Evolutionary conservation across 768 basidiomycete genomes (phyloP).

Genomic region (Holtermanniella nyarrowii): DNA sequence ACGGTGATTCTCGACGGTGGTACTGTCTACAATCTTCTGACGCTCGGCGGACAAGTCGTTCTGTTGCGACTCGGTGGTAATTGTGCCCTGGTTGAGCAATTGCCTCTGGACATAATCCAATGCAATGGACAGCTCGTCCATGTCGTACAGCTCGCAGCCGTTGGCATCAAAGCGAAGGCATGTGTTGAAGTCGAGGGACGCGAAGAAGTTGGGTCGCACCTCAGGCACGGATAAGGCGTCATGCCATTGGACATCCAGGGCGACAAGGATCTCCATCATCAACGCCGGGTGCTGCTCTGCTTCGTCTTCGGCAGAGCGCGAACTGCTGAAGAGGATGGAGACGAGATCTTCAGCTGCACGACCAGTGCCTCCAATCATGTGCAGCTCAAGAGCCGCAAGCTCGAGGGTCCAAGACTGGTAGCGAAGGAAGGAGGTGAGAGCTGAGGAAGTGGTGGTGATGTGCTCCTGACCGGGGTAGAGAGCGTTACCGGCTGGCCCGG

Average conservation of each 20-base stretch:
- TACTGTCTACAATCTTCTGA: slow-evolving; percentile 67
- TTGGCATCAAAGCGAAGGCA: slow-evolving; percentile 58
- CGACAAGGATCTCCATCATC: slow-evolving; percentile 79
- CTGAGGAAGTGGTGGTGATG: slow-evolving; percentile 35
- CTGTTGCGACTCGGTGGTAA: slow-evolving; percentile 50
- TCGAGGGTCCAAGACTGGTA: slow-evolving; percentile 77
- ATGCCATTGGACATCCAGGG: slow-evolving; percentile 77
- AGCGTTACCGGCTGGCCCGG: background rate
- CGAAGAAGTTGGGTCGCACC: slow-evolving; percentile 51
- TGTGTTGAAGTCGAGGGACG: slow-evolving; percentile 55
- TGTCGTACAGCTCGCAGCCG: slow-evolving; percentile 76
- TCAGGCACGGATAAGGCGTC: slow-evolving; percentile 58
- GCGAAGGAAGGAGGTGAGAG: slow-evolving; percentile 65
- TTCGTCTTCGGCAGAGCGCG: slow-evolving; percentile 45
- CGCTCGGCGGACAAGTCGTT: slow-evolving; percentile 62
- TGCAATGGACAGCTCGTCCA: background rate
- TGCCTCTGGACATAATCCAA: slow-evolving; percentile 36
- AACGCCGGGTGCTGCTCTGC: slow-evolving; percentile 61
- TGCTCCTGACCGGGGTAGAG: background rate
- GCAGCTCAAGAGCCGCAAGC: slow-evolving; percentile 75
- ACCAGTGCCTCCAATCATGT: slow-evolving; percentile 67
- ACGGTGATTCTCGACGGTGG: slow-evolving; percentile 77
- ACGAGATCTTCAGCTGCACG: slow-evolving; percentile 58
- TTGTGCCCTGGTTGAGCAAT: slow-evolving; percentile 57
- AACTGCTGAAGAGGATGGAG: slow-evolving; percentile 62